Evolutionary conservation across 83 land plant species (phyloP).

Genomic region (Picea mariana): DNA sequence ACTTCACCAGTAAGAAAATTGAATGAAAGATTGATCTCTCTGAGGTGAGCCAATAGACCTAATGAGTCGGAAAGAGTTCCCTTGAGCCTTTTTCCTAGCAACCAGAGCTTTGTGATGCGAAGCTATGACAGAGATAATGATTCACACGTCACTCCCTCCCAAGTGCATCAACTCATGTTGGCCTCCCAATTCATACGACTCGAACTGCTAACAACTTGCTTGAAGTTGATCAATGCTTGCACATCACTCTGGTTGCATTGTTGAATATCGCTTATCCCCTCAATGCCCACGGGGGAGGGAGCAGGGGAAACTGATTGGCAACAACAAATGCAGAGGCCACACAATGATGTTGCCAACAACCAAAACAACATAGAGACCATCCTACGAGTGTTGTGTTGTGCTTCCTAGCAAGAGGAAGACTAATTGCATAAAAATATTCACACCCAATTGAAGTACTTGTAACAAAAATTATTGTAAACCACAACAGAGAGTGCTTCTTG

Average conservation of each 20-base stretch:
- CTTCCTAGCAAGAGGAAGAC: background rate
- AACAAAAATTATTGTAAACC: too few relatives aligned
- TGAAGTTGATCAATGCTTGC: background rate
- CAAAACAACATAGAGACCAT: too few relatives aligned
- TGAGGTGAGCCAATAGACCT: slow-evolving; percentile 25
- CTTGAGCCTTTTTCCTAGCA: slow-evolving; percentile 21
- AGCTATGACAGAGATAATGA: background rate
- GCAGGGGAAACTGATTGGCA: too few relatives aligned
- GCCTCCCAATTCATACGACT: background rate
- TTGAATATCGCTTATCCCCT: too few relatives aligned
- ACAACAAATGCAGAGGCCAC: too few relatives aligned
- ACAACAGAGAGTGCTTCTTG: too few relatives aligned
- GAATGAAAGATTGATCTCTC: slow-evolving; percentile 27
- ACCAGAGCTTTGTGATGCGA: slow-evolving; percentile 25
- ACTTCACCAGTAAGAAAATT: slow-evolving; percentile 28
- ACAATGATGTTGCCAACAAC: too few relatives aligned
- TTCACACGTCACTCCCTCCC: slow-evolving; percentile 28
- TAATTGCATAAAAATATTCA: too few relatives aligned
- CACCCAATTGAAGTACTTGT: too few relatives aligned
- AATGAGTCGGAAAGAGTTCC: slow-evolving; percentile 29
- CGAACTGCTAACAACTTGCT: background rate
- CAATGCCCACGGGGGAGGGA: too few relatives aligned
- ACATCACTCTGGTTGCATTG: background rate
- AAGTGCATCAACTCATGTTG: slow-evolving; percentile 23
- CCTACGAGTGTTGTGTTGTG: background rate